Evolutionary conservation across 108 stramenopile species (phyloP).

Genomic region (Nannochloropsis granulata): DNA sequence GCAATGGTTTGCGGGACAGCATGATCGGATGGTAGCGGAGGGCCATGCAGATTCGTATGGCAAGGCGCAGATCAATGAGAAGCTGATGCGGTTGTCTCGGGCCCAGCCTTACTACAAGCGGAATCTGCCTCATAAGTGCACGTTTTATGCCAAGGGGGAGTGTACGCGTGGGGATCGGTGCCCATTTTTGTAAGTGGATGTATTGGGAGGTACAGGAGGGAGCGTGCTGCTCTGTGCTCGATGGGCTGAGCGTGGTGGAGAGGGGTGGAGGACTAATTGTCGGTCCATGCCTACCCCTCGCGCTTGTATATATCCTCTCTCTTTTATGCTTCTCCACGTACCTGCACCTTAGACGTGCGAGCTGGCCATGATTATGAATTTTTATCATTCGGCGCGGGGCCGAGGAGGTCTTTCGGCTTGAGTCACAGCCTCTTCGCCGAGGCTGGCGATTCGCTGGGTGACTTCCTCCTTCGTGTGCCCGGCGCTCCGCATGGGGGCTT

Average conservation of each 20-base stretch:
- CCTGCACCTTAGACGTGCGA: too few relatives aligned
- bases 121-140: slow-evolving; percentile 85
- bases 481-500: neutral
- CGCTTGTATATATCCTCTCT: too few relatives aligned
- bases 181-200: slow-evolving; percentile 52
- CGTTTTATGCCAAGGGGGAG: slow-evolving; percentile 83
- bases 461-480: neutral
- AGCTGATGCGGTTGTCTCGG: slow-evolving; percentile 67
- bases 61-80: slow-evolving; percentile 10
- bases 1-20: slow-evolving; percentile 33
- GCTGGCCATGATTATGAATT: neutral
- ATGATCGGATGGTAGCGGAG: neutral
- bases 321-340: too few relatives aligned
- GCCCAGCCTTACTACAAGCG: slow-evolving; percentile 84
- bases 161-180: slow-evolving; percentile 81
- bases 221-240: too few relatives aligned
- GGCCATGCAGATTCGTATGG: neutral
- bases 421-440: neutral
- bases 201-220: too few relatives aligned
- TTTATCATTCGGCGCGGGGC: neutral
- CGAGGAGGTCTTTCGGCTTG: neutral
- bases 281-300: too few relatives aligned
- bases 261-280: too few relatives aligned
- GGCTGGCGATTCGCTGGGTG: neutral
- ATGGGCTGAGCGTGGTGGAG: too few relatives aligned